phyloP scores from a whole-genome alignment of 345 rosid species.

The Litchi chinensis region DNA sequence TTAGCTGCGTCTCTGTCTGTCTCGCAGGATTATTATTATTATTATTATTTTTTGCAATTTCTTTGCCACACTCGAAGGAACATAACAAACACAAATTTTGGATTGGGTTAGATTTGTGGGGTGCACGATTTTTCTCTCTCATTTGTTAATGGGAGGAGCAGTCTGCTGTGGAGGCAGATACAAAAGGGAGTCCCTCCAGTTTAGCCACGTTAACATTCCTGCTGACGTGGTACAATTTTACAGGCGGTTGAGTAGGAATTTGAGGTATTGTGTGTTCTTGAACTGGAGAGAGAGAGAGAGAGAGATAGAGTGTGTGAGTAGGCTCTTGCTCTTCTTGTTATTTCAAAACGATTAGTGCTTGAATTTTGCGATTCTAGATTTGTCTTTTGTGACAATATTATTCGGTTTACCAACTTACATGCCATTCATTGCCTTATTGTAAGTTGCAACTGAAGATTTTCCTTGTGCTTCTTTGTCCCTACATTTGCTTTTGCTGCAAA shows the following conservation, averaged over 20 bases:
- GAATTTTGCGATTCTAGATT: neutral
- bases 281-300: neutral
- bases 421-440: neutral
- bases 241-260: neutral
- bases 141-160: neutral
- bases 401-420: neutral
- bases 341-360: neutral
- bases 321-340: neutral
- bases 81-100: neutral
- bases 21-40: too few relatives aligned
- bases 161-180: neutral
- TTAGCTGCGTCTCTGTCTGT: neutral
- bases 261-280: too few relatives aligned
- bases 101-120: constrained; percentile 11
- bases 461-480: neutral
- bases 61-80: neutral
- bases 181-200: neutral
- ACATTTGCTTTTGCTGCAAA: neutral
- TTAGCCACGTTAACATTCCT: neutral
- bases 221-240: neutral
- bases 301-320: neutral
- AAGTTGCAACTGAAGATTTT: neutral
- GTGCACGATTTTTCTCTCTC: neutral
- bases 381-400: neutral
- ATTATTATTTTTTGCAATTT: neutral